These are phyloP conservation scores for Aspergillus latus DNA, from an alignment of 2,329 filamentous ascomycete genomes.

Conservation along the genomic window DNA sequence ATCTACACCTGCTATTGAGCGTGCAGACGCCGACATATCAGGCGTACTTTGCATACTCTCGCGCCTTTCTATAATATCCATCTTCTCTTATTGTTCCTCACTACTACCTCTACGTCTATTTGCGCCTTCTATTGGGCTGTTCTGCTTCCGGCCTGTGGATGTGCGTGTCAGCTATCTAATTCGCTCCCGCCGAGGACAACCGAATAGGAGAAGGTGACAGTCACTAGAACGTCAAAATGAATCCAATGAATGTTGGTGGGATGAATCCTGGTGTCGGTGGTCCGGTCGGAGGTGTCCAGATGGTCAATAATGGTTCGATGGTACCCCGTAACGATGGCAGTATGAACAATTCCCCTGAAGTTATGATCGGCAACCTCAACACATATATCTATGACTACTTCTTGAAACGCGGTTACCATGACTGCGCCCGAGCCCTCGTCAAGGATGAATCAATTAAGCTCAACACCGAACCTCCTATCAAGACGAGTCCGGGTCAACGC, in stretches of 20 bases:
- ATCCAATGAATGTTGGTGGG: constrained; percentile 57
- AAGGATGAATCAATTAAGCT: constrained; percentile 61
- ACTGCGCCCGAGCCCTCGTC: constrained; percentile 75
- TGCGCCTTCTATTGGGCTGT: constrained; percentile 25
- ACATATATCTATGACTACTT: constrained; percentile 74
- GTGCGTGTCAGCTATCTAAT: constrained; percentile 27
- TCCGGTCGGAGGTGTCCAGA: constrained; percentile 57
- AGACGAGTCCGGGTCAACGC: constrained; percentile 68
- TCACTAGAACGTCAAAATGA: constrained; percentile 47
- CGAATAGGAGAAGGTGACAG: constrained; percentile 36
- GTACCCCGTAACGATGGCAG: constrained; percentile 45
- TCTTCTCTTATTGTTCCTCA: constrained; percentile 18
- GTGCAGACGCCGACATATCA: constrained; percentile 12
- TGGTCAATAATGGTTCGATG: constrained; percentile 54
- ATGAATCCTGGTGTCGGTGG: constrained; percentile 57
- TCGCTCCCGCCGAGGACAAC: constrained; percentile 30
- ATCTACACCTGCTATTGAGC: constrained; percentile 19
- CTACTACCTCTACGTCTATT: constrained; percentile 27
- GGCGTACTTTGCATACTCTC: constrained; percentile 7
- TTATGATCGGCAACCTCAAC: constrained; percentile 52
- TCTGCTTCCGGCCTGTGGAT: constrained; percentile 32
- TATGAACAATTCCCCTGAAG: constrained; percentile 38
- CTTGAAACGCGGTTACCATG: constrained; percentile 77
- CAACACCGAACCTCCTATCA: constrained; percentile 56
- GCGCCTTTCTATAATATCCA: neutral